Conservation (phyloP, 2,329 filamentous ascomycete species). For the Alternaria atra region DNA sequence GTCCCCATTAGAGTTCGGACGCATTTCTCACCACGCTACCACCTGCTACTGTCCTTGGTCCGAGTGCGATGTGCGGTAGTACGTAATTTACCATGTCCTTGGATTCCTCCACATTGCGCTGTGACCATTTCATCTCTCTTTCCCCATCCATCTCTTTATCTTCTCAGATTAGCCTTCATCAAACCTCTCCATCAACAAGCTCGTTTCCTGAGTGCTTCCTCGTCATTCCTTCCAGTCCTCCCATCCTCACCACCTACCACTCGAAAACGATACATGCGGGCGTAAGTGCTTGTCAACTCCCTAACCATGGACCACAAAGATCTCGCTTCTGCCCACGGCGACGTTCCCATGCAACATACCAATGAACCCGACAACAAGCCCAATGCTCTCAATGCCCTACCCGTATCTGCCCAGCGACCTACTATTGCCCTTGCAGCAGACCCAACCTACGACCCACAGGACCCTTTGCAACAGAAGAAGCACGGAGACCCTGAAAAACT, state of each 20-base stretch:
- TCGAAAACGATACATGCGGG: slow-evolving; percentile 8
- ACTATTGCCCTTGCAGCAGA: slow-evolving; percentile 34
- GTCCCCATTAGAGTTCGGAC: slow-evolving; percentile 7
- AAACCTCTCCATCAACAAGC: neutral
- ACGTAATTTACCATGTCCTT: slow-evolving; percentile 23
- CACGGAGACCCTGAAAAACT: slow-evolving; percentile 23
- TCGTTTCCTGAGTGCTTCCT: neutral
- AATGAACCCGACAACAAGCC: slow-evolving; percentile 20
- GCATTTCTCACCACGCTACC: slow-evolving; percentile 13
- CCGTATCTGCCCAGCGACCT: slow-evolving; percentile 28
- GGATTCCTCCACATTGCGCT: slow-evolving; percentile 9
- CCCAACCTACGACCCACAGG: slow-evolving; percentile 30
- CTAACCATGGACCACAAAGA: slow-evolving; percentile 28
- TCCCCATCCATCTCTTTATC: slow-evolving; percentile 1
- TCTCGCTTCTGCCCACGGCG: slow-evolving; percentile 20
- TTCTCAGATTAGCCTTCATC: neutral
- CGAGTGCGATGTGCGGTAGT: slow-evolving; percentile 8
- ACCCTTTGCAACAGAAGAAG: slow-evolving; percentile 21
- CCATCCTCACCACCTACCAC: neutral
- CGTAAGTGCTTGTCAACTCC: slow-evolving; percentile 21
- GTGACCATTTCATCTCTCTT: slow-evolving; percentile 7
- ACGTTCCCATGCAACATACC: slow-evolving; percentile 23
- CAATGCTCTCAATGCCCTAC: slow-evolving; percentile 23
- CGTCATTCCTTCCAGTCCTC: neutral
- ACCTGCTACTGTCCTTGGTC: slow-evolving; percentile 15